Base-by-base conservation (phyloP, 495 filamentous ascomycete species). In the Penicillium soppii region DNA sequence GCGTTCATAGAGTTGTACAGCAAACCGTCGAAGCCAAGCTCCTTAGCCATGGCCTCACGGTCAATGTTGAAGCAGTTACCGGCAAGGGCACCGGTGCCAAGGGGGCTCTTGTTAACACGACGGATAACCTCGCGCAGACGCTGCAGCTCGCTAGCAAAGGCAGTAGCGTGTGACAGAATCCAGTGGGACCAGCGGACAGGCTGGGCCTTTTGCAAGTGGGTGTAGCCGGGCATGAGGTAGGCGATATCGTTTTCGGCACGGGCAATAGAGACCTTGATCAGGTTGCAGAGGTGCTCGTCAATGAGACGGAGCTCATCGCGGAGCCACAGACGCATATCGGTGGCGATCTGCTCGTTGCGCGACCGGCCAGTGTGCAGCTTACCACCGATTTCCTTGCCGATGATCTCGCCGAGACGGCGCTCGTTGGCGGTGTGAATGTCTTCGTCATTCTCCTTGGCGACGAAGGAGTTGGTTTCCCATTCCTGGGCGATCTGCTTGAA, bases 361-460 rank as follows among this genome's bases (percentile, higher is more conserved):
- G 85, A 90, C 19, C 94, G 84, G 27, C 92, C 92, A 2, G 92
- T 97, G 76, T 97, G 92, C 52, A 97, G 80, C 73, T 96, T 97
- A 5, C 92, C 92, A 2, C 85, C 91, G 26, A 91, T 85, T 2
- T 88, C 79, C 63, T 85, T 91, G 58, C 92, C 92, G 36, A 97
- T 89, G 53, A 96, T 78, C 75, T 97, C 94, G 32, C 87, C 87
- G 17, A 97, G 75, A 33, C 92, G 82, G 45, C 92, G 85, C 78
- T 96, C 92, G 62, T 96, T 96, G 47, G 92, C 91, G 0, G 92
- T 96, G 72, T 96, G 92, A 54, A 95, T 95, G 56, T 87, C 83
- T 67, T 77, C 69, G 41, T 77, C 73, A 48, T 77, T 75, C 54
- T 64, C 59, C 65, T 77, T 75, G 52, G 61, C 68, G 20, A 66